Evolutionary conservation across 805 yeast species (phyloP), one percentile per base, ranked within the genome.

Genomic region (Starmerella kuoi): DNA sequence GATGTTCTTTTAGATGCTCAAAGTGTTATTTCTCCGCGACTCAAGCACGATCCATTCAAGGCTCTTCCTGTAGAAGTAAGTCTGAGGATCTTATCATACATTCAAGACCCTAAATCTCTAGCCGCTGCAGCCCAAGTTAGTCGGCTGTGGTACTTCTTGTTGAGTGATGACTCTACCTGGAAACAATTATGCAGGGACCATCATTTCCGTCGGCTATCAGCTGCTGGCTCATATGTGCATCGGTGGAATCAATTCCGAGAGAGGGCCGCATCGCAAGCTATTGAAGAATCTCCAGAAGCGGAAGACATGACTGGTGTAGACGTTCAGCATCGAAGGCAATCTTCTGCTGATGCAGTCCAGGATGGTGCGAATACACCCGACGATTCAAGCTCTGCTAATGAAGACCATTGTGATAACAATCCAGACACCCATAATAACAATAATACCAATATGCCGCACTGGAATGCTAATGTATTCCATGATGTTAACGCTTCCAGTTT

Each of bases 41-140:
- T 65, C 15, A 55, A 61, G 31, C 57, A 57, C 30, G 70, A 65
- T 44, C 70, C 70, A 25, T 65, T 65, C 39, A 67, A 62, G 34
- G 57, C 61, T 31, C 55, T 88, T 38, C 98, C 98, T 1, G 69
- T 72, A 47, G 97, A 91, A 56, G 62, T 88, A 35, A 75, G 93
- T 2, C 69, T 86, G 41, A 83, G 84, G 56, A 79, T 88, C 30
- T 65, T 88, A 30, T 79, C 93, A 49, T 85, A 82, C 60, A 63
- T 88, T 51, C 95, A 84, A 57, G 91, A 95, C 45, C 67, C 69
- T 61, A 75, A 74, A 45, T 79, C 95, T 9, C 68, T 88, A 33
- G 88, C 96, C 54, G 79, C 80, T 47, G 95, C 96, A 0, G 88
- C 95, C 0, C 94, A 82, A 57, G 97, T 88, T 2, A 81, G 88